Evolutionary conservation across 768 basidiomycete species (phyloP).

Genomic region (Hortiboletus flavorubellus): DNA sequence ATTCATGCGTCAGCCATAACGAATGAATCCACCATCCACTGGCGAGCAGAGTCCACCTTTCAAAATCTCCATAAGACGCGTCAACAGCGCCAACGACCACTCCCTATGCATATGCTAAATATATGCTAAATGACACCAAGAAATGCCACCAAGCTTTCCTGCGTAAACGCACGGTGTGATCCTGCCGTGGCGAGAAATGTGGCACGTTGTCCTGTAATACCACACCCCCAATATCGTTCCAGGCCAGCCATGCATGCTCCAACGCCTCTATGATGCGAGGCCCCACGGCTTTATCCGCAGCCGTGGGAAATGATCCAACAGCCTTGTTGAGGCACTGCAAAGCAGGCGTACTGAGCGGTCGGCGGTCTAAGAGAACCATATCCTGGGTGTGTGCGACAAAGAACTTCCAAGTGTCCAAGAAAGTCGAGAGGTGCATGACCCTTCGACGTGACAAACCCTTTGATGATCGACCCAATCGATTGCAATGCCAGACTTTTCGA

Average conservation of each 20-base stretch:
- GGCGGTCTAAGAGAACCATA: slow-evolving; percentile 63
- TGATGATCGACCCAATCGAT: slow-evolving; percentile 80
- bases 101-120: slow-evolving; percentile 48
- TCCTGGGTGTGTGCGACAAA: slow-evolving; percentile 73
- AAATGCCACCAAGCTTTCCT: slow-evolving; percentile 82
- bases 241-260: slow-evolving; percentile 67
- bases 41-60: slow-evolving; percentile 47
- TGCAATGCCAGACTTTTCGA: slow-evolving; percentile 82
- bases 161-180: slow-evolving; percentile 32
- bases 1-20: background rate
- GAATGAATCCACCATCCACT: background rate
- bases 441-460: slow-evolving; percentile 71
- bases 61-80: slow-evolving; percentile 70
- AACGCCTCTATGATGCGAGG: slow-evolving; percentile 45
- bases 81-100: slow-evolving; percentile 64
- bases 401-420: slow-evolving; percentile 66
- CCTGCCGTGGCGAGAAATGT: slow-evolving; percentile 12
- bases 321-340: slow-evolving; percentile 81
- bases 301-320: slow-evolving; percentile 52
- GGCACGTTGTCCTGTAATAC: slow-evolving; percentile 34
- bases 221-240: slow-evolving; percentile 61
- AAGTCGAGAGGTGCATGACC: slow-evolving; percentile 72
- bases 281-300: slow-evolving; percentile 29
- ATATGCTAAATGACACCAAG: slow-evolving; percentile 65
- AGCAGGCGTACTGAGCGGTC: slow-evolving; percentile 76